phyloP scores from a whole-genome alignment of 441 rosid genomes.

The Iberis amara region DNA sequence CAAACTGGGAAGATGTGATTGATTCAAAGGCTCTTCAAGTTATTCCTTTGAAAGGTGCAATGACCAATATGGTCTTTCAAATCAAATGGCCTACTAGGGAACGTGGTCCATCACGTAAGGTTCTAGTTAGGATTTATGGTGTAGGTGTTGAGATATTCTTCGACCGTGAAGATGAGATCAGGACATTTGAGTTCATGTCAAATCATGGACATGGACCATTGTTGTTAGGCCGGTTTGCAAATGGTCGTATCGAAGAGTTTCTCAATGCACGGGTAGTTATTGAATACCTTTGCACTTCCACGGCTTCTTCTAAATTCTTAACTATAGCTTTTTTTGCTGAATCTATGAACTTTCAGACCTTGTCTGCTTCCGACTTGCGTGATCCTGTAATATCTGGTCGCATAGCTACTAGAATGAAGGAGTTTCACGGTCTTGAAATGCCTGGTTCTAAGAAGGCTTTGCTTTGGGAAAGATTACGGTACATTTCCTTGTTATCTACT shows the following conservation, averaged over 20 bases:
- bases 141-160: slow-evolving; percentile 87
- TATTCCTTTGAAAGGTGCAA: slow-evolving; percentile 55
- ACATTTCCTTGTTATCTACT: slow-evolving; percentile 14
- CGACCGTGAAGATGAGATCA: slow-evolving; percentile 71
- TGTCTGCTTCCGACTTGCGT: slow-evolving; percentile 72
- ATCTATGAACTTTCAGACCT: slow-evolving; percentile 50
- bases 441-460: slow-evolving; percentile 51
- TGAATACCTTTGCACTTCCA: background rate
- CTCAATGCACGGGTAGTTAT: slow-evolving; percentile 68
- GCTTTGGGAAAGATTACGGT: slow-evolving; percentile 80
- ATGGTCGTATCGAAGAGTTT: slow-evolving; percentile 89
- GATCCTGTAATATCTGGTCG: slow-evolving; percentile 66
- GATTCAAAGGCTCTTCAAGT: slow-evolving; percentile 51
- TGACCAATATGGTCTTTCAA: slow-evolving; percentile 67
- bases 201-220: slow-evolving; percentile 85
- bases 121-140: slow-evolving; percentile 82
- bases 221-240: slow-evolving; percentile 63
- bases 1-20: slow-evolving; percentile 71
- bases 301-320: background rate
- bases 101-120: slow-evolving; percentile 45
- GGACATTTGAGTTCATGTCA: slow-evolving; percentile 85
- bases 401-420: slow-evolving; percentile 78
- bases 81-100: slow-evolving; percentile 52
- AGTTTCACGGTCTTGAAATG: slow-evolving; percentile 77
- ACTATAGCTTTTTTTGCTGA: no score